Conservation (phyloP, 495 filamentous ascomycete species). For the Ramalina peruviana region DNA sequence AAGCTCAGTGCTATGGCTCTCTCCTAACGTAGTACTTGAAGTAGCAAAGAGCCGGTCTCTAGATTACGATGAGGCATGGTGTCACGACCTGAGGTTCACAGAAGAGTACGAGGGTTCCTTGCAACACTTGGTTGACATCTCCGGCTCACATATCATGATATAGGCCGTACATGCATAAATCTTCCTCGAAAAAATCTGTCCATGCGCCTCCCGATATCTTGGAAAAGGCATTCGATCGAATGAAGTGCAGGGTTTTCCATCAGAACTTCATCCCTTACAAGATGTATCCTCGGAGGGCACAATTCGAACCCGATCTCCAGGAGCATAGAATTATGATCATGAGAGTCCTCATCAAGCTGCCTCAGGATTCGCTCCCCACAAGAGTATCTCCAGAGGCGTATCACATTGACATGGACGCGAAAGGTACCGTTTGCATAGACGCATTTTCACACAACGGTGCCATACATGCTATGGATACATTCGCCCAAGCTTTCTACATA, state of each 20-base stretch:
- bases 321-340: slow-evolving; percentile 22
- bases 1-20: slow-evolving; percentile 1
- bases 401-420: slow-evolving; percentile 36
- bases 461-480: slow-evolving; percentile 50
- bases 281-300: slow-evolving; percentile 49
- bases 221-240: slow-evolving; percentile 27
- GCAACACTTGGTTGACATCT: neutral
- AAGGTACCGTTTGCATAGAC: slow-evolving; percentile 41
- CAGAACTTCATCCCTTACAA: slow-evolving; percentile 62
- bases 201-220: slow-evolving; percentile 16
- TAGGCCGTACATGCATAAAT: neutral
- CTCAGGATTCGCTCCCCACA: neutral
- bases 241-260: slow-evolving; percentile 40
- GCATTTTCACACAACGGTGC: slow-evolving; percentile 51
- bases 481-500: slow-evolving; percentile 61
- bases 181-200: neutral
- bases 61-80: neutral
- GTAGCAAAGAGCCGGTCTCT: neutral
- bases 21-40: neutral
- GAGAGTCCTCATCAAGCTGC: slow-evolving; percentile 21
- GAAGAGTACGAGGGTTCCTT: neutral
- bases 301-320: slow-evolving; percentile 23
- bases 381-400: slow-evolving; percentile 49
- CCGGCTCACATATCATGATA: neutral
- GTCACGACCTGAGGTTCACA: neutral